phyloP scores from a whole-genome alignment of 495 filamentous ascomycete genomes.

The Hyaloscypha hepaticicola region DNA sequence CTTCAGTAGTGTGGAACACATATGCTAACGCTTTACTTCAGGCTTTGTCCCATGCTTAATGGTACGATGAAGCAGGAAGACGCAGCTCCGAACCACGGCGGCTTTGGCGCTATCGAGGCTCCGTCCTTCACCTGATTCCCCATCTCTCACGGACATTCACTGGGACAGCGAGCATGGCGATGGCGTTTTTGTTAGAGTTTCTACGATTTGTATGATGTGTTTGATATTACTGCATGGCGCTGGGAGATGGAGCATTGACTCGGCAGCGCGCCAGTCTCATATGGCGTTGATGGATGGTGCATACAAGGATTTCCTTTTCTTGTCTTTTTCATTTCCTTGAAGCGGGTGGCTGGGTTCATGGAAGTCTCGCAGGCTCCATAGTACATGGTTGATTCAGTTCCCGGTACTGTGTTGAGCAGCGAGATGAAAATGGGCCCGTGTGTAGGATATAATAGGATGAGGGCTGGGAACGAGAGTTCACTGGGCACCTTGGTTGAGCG shows the following conservation, averaged over 20 bases:
- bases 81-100: conserved; percentile 45
- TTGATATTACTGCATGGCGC: too few relatives aligned
- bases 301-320: too few relatives aligned
- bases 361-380: background rate
- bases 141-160: background rate
- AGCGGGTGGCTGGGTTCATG: background rate
- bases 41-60: conserved; percentile 88
- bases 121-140: conserved; percentile 26
- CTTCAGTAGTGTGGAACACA: background rate
- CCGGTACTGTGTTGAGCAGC: background rate
- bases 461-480: too few relatives aligned
- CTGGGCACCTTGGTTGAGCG: too few relatives aligned
- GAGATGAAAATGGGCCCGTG: too few relatives aligned
- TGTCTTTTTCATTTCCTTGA: too few relatives aligned
- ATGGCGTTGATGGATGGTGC: too few relatives aligned
- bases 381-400: background rate
- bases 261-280: too few relatives aligned
- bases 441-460: too few relatives aligned
- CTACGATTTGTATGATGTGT: background rate
- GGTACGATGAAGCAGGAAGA: conserved; percentile 77
- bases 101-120: conserved; percentile 50
- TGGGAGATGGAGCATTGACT: too few relatives aligned
- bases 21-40: conserved; percentile 46
- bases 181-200: background rate
- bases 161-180: background rate